Percentiles rank a stretch among this genome's conserved stretches.
Evolutionary conservation across 129 eudicot species (phyloP).

Genomic region (Artemisia tridentata): DNA sequence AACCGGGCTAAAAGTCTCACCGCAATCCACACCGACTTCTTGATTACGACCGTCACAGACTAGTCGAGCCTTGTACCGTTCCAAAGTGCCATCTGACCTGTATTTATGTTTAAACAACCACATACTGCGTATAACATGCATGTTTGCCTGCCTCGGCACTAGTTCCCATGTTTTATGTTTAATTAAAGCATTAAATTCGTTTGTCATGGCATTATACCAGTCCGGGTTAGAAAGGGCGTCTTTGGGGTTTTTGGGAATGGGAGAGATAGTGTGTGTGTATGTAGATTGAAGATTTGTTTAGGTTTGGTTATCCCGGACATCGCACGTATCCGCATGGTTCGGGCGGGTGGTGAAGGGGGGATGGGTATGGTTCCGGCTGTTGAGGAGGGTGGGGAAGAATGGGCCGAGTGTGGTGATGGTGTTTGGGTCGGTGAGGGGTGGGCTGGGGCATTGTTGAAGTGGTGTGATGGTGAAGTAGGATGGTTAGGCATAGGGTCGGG

Average conservation of each 20-base stretch:
- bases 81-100: background rate
- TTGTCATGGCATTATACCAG: background rate
- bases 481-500: too few relatives aligned
- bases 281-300: background rate
- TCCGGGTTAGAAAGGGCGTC: background rate
- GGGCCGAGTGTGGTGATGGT: too few relatives aligned
- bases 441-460: too few relatives aligned
- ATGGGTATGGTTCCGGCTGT: too few relatives aligned
- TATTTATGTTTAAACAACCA: background rate
- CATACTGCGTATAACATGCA: background rate
- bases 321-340: background rate
- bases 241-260: background rate
- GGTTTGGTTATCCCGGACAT: background rate
- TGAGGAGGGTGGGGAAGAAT: too few relatives aligned
- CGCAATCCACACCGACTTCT: too few relatives aligned
- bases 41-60: background rate
- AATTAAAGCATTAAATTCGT: background rate
- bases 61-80: background rate
- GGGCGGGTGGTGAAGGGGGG: background rate
- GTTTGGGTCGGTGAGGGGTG: too few relatives aligned
- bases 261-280: too few relatives aligned
- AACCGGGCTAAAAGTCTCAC: background rate
- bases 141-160: background rate
- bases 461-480: too few relatives aligned
- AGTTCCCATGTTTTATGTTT: background rate